Evolutionary conservation across 2,329 filamentous ascomycete genomes (phyloP), one percentile per base, ranked within the genome.

Genomic region (Fusarium drepaniforme): DNA sequence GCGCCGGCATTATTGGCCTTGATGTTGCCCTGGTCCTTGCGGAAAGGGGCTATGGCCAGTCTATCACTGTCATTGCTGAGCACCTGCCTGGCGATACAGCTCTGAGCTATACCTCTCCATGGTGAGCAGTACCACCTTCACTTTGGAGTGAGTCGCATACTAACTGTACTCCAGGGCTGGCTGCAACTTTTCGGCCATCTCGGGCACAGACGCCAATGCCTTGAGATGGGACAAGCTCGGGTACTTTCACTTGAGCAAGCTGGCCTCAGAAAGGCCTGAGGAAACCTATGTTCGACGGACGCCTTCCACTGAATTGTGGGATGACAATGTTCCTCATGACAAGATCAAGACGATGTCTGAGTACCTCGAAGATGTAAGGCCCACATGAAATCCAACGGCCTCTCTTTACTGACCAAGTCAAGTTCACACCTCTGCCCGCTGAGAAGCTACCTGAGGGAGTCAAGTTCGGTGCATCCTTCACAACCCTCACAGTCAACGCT

Each of bases 171-270:
- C 5, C 30, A 82, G 84, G 83, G 85, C 85, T 12, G 85, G 85
- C 4, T 85, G 83, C 68, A 86, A 86, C 72, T 86, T 86, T 72
- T 86, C 85, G 1, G 73, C 83, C 44, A 84, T 86, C 53, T 85
- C 85, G 0, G 84, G 84, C 25, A 81, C 74, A 16, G 84, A 86
- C 60, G 70, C 77, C 21, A 86, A 86, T 58, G 84, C 84, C 0
- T 69, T 86, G 49, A 81, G 81, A 33, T 86, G 85, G 84, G 85
- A 86, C 63, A 80, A 78, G 1, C 64, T 80, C 3, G 84, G 85
- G 1, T 86, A 86, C 51, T 75, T 78, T 16, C 78, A 85, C 58
- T 77, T 86, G n/a, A 77, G 72, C 2, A 77, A 78, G 53, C 71
- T 86, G 6, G 83, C 83, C 2, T 75, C 78, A 5, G 75, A 81